Conservation (phyloP, 2,329 filamentous ascomycete species). For the Ceratocystis diversiconidia region DNA sequence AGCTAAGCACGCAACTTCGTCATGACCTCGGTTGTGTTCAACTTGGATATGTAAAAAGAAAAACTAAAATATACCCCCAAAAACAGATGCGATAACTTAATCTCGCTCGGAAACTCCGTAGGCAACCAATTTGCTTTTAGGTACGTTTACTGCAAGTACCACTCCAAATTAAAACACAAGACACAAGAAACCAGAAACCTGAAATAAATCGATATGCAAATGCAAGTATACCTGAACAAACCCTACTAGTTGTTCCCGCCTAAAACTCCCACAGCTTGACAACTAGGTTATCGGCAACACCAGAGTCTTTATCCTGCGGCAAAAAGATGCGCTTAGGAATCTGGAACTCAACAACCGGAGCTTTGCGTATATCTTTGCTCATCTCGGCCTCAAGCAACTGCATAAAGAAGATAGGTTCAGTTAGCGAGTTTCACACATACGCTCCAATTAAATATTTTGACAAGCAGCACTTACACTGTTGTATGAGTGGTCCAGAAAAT, state of each 20-base stretch:
- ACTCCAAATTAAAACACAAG: neutral
- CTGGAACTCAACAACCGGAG: constrained; percentile 81
- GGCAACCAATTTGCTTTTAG: neutral
- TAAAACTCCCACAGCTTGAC: constrained; percentile 49
- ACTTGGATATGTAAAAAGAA: neutral
- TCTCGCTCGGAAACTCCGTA: neutral
- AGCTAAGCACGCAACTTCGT: neutral
- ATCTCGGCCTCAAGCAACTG: constrained; percentile 76
- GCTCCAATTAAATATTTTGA: neutral
- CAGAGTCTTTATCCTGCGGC: constrained; percentile 35
- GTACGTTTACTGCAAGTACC: neutral
- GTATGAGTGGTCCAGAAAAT: constrained; percentile 93
- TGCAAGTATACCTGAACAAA: neutral
- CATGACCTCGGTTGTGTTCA: neutral
- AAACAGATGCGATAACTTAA: neutral
- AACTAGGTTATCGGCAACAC: constrained; percentile 39
- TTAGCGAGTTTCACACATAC: neutral
- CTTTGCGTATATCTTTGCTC: constrained; percentile 67
- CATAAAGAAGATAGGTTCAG: neutral
- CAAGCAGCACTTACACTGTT: constrained; percentile 44
- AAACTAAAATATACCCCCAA: neutral
- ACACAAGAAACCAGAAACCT: neutral
- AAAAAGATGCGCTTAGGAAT: constrained; percentile 76
- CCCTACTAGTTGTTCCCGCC: neutral
- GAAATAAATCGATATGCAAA: constrained; percentile 3